phyloP scores from a whole-genome alignment of 306 rosid genomes.

The Prinsepia uniflora region DNA sequence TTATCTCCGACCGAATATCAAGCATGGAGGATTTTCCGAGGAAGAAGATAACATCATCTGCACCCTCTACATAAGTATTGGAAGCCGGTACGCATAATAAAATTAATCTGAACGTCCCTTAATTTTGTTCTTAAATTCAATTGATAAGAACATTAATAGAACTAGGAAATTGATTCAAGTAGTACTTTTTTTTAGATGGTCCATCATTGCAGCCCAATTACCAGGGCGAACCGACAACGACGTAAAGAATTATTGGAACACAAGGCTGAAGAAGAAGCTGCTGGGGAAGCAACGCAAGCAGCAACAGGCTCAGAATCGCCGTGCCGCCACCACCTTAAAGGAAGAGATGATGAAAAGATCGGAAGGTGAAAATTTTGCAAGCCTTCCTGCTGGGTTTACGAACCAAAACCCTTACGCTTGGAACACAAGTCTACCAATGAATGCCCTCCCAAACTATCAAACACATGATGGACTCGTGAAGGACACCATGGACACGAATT shows the following conservation, averaged over 20 bases:
- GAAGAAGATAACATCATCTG: slow-evolving; percentile 95
- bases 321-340: slow-evolving; percentile 29
- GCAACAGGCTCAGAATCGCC: slow-evolving; percentile 43
- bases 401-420: slow-evolving; percentile 37
- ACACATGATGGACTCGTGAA: slow-evolving; percentile 18
- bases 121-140: too few species aligned
- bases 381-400: slow-evolving; percentile 8
- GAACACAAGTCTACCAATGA: slow-evolving; percentile 32
- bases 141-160: neutral
- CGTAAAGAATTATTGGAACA: slow-evolving; percentile 97
- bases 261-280: slow-evolving; percentile 92
- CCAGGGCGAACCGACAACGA: slow-evolving; percentile 97
- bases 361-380: neutral
- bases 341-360: slow-evolving; percentile 48
- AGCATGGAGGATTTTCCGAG: slow-evolving; percentile 90
- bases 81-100: slow-evolving; percentile 68
- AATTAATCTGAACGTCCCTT: neutral
- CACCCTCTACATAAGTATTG: slow-evolving; percentile 77
- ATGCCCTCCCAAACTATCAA: slow-evolving; percentile 29
- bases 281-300: slow-evolving; percentile 66
- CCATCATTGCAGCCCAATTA: slow-evolving; percentile 88
- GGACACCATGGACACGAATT: slow-evolving; percentile 15
- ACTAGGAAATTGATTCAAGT: neutral
- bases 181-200: slow-evolving; percentile 65
- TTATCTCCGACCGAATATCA: slow-evolving; percentile 90